Base-by-base conservation (phyloP, 345 rosid genomes). In the Trapa incisa region DNA sequence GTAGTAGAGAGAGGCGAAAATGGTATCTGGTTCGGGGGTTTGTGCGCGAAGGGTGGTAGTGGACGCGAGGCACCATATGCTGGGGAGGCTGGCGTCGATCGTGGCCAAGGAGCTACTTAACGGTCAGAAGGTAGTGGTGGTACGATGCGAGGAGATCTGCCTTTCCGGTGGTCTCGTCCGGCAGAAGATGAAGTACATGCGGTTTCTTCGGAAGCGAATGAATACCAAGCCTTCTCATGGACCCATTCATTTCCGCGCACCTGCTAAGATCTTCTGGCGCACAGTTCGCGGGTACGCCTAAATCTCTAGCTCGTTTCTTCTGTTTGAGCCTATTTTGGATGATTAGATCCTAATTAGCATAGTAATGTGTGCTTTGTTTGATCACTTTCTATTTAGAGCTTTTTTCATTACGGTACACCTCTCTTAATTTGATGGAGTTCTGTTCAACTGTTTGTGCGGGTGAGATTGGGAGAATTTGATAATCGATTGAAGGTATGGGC, bases 131-230 rank as follows among this genome's bases (percentile, higher is more conserved):
- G 77, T 77, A 11, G 80, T 77, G 37, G 80, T 71, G 16, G 80
- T 77, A 2, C 38, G 80, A 36, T 77, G 80, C 57, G 75, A 77
- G 65, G 80, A 77, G 87, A 86, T 89, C 15, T 82, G 98, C 74
- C 60, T 92, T 65, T 89, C 92, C 0, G 95, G 95, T 17, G 98
- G 91, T 0, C 81, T 92, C 29, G 96, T 87, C 35, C 68, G 98
- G 15, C 91, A 92, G 85, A 92, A 92, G 77, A 89, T 89, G 96
- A 92, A 92, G 86, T 89, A 86, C 82, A 61, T 87, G 85, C 69
- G 98, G 65, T 92, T 92, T 73, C 88, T 92, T 7, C 83, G 98
- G 70, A 86, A 89, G 80, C 89, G 92, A 42, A 92, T 89, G 96
- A 89, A 89, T 81, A 92, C 98, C 35, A 91, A 91, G 68, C 97